phyloP scores from a whole-genome alignment of 371 early-diverging fungal genomes.

The Mucor piriformis region DNA sequence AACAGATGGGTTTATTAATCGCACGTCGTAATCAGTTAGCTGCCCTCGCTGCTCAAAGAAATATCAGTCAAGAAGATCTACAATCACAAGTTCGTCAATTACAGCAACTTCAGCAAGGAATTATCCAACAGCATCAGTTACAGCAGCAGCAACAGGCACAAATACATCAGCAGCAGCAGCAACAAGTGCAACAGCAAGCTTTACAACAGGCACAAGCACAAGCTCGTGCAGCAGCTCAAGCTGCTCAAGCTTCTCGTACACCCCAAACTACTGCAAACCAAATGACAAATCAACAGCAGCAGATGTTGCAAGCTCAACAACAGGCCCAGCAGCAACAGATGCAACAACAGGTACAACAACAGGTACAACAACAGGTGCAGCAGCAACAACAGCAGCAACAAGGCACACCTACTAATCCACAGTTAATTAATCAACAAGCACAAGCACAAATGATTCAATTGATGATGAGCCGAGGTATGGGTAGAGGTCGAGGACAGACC shows the following conservation, averaged over 20 bases:
- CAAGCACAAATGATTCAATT: conserved; percentile 39
- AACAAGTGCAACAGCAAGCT: conserved; percentile 25
- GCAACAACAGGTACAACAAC: conserved; percentile 19
- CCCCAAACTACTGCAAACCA: conserved; percentile 11
- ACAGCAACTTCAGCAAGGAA: conserved; percentile 35
- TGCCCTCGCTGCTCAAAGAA: conserved; percentile 21
- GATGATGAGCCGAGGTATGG: conserved; percentile 33
- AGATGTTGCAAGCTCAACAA: conserved; percentile 17
- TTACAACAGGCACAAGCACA: conserved; percentile 35
- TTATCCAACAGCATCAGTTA: conserved; percentile 39
- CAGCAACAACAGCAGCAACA: conserved; percentile 6
- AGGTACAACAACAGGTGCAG: conserved; percentile 15
- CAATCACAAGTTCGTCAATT: conserved; percentile 31
- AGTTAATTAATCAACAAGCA: conserved; percentile 34
- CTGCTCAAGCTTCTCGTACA: conserved; percentile 17
- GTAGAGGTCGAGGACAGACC: conserved; percentile 34
- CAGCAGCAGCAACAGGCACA: conserved; percentile 49
- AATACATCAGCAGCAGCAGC: conserved; percentile 29
- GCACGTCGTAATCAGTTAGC: conserved; percentile 46
- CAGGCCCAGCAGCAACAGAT: conserved; percentile 1
- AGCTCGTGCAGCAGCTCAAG: conserved; percentile 22
- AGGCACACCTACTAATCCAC: conserved; percentile 16
- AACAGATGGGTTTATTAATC: conserved; percentile 38
- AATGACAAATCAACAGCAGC: conserved; percentile 24
- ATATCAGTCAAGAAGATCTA: conserved; percentile 33